Percentiles rank a stretch among this genome's conserved stretches.
Conservation (phyloP, 495 filamentous ascomycete genomes). For the Lindgomyces ingoldianus region DNA sequence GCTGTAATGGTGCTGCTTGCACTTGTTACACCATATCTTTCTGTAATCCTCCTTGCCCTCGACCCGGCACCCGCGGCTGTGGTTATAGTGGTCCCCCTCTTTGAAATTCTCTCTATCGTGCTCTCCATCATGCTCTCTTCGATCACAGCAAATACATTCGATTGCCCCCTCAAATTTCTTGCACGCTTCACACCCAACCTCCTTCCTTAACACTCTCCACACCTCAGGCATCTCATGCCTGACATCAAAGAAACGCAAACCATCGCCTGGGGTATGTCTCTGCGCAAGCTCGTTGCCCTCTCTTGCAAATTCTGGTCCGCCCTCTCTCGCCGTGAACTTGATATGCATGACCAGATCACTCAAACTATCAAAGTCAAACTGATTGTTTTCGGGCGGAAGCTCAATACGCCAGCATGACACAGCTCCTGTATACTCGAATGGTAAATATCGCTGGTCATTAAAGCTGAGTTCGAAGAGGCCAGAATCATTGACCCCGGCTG, state of each 20-base stretch:
- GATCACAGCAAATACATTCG: too few relatives aligned
- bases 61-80: too few relatives aligned
- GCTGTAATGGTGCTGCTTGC: background rate
- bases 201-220: too few relatives aligned
- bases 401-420: conserved; percentile 33
- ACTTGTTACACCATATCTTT: too few relatives aligned
- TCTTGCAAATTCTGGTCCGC: background rate
- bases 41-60: too few relatives aligned
- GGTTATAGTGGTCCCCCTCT: background rate
- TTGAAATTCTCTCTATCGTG: background rate
- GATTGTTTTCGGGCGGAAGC: background rate
- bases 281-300: too few relatives aligned
- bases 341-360: conserved; percentile 27
- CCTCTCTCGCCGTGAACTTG: conserved; percentile 13
- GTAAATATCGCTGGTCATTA: conserved; percentile 41
- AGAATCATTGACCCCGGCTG: conserved; percentile 34
- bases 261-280: too few relatives aligned
- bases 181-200: too few relatives aligned
- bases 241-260: background rate
- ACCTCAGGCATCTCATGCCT: background rate
- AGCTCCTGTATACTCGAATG: conserved; percentile 39
- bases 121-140: background rate
- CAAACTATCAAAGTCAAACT: conserved; percentile 33
- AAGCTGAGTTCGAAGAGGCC: conserved; percentile 43
- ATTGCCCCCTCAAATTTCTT: background rate